Evolutionary conservation across 192 early-diverging fungal genomes (phyloP), one percentile per base, ranked within the genome.

Genomic region (Phycomyces blakesleeanus): DNA sequence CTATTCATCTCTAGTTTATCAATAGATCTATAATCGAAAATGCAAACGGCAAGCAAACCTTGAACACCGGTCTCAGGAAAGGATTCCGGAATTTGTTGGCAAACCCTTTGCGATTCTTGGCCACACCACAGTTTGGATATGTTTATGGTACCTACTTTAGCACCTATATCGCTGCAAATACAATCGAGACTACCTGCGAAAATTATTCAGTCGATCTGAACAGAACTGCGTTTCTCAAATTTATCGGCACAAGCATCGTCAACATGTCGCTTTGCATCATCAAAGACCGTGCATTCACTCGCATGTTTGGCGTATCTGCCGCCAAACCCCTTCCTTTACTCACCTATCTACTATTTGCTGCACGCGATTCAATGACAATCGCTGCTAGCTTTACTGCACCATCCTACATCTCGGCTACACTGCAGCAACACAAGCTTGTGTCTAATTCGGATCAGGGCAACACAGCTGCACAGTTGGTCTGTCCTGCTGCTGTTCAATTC

Each of bases 21-120:
- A 1, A 50, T 15, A 80, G 76, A 68, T 72, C 76, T 14, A 78
- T 80, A 24, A 78, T 80, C 52, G 78, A 77, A 64, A 78, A 77
- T 51, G 44, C 70, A 7, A 75, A 72, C 61, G 78, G 78, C 51
- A 75, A 69, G 37, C 68, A 61, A 7, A 27, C 69, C 12, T 38
- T 80, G 26, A 42, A 27, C 1, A 18, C 25, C 10, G 72, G 76
- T 18, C 27, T 80, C 15, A 69, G 61, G 51, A 53, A 60, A 16
- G 78, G 78, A n/a, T 52, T 71, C 10, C 22, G 38, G 7, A 11
- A 38, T 9, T 21, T 80, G 3, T 25, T 77, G 6, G 61, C 59
- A 0, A 42, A 57, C 24, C 78, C 78, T 44, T 60, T 61, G 15
- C 37, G 21, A 20, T 80, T 80, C n/a, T 55, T 72, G 2, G 20